phyloP scores from a whole-genome alignment of 2,329 filamentous ascomycete species.

The Gremmenia infestans region DNA sequence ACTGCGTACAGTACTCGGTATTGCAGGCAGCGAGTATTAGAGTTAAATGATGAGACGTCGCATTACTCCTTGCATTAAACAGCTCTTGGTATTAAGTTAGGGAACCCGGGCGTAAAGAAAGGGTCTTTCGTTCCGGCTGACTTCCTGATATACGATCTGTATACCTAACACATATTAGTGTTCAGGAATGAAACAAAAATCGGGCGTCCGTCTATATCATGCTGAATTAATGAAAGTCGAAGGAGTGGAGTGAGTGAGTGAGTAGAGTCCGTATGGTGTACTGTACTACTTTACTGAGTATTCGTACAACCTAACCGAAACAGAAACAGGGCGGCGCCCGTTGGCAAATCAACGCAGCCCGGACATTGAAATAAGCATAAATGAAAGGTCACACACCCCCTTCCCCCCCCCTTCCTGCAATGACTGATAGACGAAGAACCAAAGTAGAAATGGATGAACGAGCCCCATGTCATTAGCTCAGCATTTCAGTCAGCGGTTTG shows the following conservation, averaged over 20 bases:
- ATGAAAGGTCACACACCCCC: neutral
- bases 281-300: too few species aligned
- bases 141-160: too few species aligned
- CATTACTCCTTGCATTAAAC: too few species aligned
- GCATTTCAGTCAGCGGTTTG: neutral
- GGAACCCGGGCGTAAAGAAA: too few species aligned
- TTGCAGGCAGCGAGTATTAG: too few species aligned
- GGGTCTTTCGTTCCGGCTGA: too few species aligned
- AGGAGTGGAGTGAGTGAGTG: neutral
- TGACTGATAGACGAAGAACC: neutral
- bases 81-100: too few species aligned
- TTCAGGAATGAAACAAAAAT: neutral
- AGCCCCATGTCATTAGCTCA: neutral
- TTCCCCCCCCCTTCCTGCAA: neutral
- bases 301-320: too few species aligned
- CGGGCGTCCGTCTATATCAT: neutral
- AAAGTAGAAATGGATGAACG: too few species aligned
- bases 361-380: neutral
- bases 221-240: neutral
- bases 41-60: too few species aligned
- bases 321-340: neutral
- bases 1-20: too few species aligned
- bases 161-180: neutral
- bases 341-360: neutral
- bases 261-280: too few species aligned